A percentile compares a stretch with the other conserved stretches of the same genome.
phyloP scores from a whole-genome alignment of 164 flowering plant species.

The Nymphaea thermarum region DNA sequence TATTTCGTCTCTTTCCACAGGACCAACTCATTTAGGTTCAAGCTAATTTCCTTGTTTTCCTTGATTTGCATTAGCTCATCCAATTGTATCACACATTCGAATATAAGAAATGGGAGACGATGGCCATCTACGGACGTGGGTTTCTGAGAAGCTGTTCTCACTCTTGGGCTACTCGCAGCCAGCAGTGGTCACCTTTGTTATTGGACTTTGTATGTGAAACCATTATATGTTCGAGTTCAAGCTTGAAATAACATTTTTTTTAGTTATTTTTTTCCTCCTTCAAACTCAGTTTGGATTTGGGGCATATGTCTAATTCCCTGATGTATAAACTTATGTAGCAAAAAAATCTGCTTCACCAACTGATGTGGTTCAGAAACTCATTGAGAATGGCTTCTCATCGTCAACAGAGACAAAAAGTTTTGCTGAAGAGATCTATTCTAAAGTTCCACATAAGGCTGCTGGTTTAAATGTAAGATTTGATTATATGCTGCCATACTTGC shows the following conservation, averaged over 20 bases:
- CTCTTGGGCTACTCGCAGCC: slow-evolving; percentile 65
- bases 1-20: no score
- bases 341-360: slow-evolving; percentile 65
- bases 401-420: slow-evolving; percentile 46
- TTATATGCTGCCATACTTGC: not conserved
- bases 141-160: slow-evolving; percentile 65
- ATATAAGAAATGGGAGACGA: slow-evolving; percentile 40
- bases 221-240: not conserved
- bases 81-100: no score
- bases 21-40: no score
- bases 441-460: slow-evolving; percentile 54
- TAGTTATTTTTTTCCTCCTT: no score
- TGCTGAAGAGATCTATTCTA: slow-evolving; percentile 56
- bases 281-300: no score
- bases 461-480: slow-evolving; percentile 47
- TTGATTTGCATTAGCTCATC: no score
- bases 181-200: slow-evolving; percentile 56
- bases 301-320: not conserved
- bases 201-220: slow-evolving; percentile 48
- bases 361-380: slow-evolving; percentile 39
- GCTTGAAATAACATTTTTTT: not conserved
- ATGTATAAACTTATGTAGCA: slow-evolving; percentile 30
- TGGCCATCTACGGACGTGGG: slow-evolving; percentile 50
- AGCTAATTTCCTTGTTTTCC: no score
- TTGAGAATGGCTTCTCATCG: slow-evolving; percentile 40